Percentiles rank a stretch among this genome's conserved stretches.
Evolutionary conservation across 192 early-diverging fungal species (phyloP).

Genomic region (Backusella mclennaniae): DNA sequence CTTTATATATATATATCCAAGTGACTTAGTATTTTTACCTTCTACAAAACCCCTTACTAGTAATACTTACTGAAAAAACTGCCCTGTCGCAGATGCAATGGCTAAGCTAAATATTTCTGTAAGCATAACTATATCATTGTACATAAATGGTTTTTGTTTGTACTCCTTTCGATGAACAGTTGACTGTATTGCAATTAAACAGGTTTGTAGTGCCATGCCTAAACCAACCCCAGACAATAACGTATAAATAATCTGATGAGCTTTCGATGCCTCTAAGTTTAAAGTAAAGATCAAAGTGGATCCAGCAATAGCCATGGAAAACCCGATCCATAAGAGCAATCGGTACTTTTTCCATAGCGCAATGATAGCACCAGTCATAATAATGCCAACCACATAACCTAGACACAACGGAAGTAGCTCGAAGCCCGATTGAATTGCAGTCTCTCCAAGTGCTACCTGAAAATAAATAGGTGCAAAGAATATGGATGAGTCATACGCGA

Average conservation of each 20-base stretch:
- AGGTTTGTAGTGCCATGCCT: conserved; percentile 69
- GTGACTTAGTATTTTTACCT: background rate
- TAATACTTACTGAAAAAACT: conserved; percentile 22
- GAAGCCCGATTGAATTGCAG: conserved; percentile 70
- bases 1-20: background rate
- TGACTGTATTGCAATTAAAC: conserved; percentile 69
- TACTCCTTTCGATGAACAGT: conserved; percentile 50
- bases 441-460: conserved; percentile 66
- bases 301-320: conserved; percentile 56
- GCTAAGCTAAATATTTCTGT: conserved; percentile 18
- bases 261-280: conserved; percentile 39
- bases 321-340: conserved; percentile 63
- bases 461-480: conserved; percentile 77
- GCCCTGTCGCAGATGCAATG: conserved; percentile 14
- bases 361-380: conserved; percentile 61
- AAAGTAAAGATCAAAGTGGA: conserved; percentile 57
- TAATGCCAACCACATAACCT: conserved; percentile 58
- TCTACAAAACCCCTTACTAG: background rate
- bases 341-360: conserved; percentile 59
- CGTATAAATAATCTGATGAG: conserved; percentile 59
- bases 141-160: background rate
- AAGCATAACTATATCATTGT: background rate
- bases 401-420: conserved; percentile 76
- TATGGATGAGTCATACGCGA: conserved; percentile 30
- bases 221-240: conserved; percentile 72